phyloP scores from a whole-genome alignment of 371 early-diverging fungal species.

The Blyttiomyces sp. region DNA sequence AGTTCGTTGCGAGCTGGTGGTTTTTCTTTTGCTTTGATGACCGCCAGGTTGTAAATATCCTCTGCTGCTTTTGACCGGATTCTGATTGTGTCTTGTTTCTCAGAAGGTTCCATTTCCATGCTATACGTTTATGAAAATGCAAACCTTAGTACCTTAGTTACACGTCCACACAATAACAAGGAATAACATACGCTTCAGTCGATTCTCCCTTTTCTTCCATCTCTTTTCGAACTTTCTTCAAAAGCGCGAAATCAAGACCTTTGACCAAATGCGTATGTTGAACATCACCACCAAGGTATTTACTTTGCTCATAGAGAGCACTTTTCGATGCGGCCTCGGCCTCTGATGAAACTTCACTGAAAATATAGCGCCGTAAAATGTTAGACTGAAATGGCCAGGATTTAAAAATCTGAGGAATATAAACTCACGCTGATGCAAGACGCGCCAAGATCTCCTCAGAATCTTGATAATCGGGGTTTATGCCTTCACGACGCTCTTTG shows the following conservation, averaged over 20 bases:
- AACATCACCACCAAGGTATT: constrained; percentile 84
- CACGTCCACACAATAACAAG: no score
- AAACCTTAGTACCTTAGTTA: no score
- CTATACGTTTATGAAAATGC: no score
- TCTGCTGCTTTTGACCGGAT: no score
- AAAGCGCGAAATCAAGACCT: constrained; percentile 80
- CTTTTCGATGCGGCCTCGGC: neutral
- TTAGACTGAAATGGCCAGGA: no score
- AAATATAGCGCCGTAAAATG: no score
- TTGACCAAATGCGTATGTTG: constrained; percentile 89
- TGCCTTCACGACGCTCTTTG: constrained; percentile 74
- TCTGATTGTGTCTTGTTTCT: no score
- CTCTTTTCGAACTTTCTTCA: constrained; percentile 56
- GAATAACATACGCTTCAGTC: no score
- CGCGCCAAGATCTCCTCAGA: constrained; percentile 44
- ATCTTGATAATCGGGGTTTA: constrained; percentile 54
- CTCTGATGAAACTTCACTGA: no score
- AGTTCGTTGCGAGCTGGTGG: constrained; percentile 59
- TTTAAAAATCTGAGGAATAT: neutral
- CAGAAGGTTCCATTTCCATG: no score
- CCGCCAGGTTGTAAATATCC: no score
- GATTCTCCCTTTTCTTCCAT: constrained; percentile 15
- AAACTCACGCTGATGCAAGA: neutral
- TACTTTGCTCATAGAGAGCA: constrained; percentile 63
- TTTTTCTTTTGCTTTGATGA: constrained; percentile 42